phyloP scores from a whole-genome alignment of 2,329 filamentous ascomycete species.

The Aspergillus sp. region DNA sequence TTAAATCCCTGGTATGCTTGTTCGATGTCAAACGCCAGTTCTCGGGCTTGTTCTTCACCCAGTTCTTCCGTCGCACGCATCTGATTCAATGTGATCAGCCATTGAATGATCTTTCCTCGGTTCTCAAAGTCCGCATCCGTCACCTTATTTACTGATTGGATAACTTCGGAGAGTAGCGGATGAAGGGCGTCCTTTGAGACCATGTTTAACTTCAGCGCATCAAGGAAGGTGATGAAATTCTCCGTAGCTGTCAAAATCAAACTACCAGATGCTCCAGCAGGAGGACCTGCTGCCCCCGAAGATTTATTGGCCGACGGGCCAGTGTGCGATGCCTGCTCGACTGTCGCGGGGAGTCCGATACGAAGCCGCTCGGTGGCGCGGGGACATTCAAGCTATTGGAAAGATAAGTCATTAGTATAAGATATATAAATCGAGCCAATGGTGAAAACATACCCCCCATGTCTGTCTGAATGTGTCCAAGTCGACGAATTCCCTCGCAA shows the following conservation, averaged over 20 bases:
- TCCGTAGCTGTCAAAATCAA: conserved; percentile 90
- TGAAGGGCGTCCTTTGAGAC: conserved; percentile 96
- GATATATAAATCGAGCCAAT: neutral
- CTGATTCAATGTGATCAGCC: conserved; percentile 95
- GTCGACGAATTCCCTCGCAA: conserved; percentile 83
- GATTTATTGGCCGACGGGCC: conserved; percentile 44
- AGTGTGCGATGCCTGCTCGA: conserved; percentile 59
- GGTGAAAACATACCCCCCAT: conserved; percentile 72
- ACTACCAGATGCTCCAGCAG: conserved; percentile 52
- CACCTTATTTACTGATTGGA: conserved; percentile 95
- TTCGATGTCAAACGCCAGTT: conserved; percentile 91
- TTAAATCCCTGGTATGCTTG: conserved; percentile 95
- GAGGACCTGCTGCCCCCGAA: conserved; percentile 25
- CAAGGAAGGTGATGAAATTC: conserved; percentile 97
- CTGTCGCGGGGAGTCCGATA: conserved; percentile 87
- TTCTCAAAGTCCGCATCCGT: conserved; percentile 94
- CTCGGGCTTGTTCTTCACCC: conserved; percentile 79
- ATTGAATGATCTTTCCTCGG: conserved; percentile 95
- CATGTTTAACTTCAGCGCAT: conserved; percentile 88
- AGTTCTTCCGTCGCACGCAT: conserved; percentile 95
- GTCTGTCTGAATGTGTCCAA: conserved; percentile 86
- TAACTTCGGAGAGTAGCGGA: conserved; percentile 89
- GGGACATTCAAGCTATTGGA: conserved; percentile 79
- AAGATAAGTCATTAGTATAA: neutral
- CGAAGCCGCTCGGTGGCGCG: conserved; percentile 89